These are phyloP conservation scores for Schwanniomyces vanrijiae DNA, from an alignment of 805 yeast species.

Conservation along the genomic window DNA sequence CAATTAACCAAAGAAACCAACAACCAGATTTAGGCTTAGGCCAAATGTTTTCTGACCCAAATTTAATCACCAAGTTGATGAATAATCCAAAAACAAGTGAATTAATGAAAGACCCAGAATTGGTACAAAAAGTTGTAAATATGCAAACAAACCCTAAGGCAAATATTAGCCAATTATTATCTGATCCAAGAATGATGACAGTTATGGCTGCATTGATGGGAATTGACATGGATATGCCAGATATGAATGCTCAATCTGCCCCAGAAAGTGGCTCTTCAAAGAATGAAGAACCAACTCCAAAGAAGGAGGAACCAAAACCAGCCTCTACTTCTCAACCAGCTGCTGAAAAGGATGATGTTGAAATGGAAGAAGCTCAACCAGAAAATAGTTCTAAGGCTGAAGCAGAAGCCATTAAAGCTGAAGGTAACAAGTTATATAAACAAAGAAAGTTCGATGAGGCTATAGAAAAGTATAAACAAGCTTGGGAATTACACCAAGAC, in stretches of 20 bases:
- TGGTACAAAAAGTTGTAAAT: constrained; percentile 66
- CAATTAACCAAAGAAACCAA: constrained; percentile 50
- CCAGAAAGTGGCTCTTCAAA: constrained; percentile 7
- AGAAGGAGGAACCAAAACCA: constrained; percentile 7
- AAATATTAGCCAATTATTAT: constrained; percentile 64
- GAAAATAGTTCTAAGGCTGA: constrained; percentile 37
- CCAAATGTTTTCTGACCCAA: constrained; percentile 77
- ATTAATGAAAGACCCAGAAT: constrained; percentile 80
- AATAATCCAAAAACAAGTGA: constrained; percentile 86
- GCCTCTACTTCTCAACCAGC: constrained; percentile 8
- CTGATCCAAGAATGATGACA: constrained; percentile 86
- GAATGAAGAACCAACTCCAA: constrained; percentile 7
- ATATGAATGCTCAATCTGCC: constrained; percentile 13
- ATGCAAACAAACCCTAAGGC: constrained; percentile 74
- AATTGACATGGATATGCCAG: constrained; percentile 59
- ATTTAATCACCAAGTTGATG: constrained; percentile 69
- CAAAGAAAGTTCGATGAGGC: constrained; percentile 90
- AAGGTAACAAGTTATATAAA: constrained; percentile 87
- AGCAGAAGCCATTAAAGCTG: constrained; percentile 73
- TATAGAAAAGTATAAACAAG: constrained; percentile 78
- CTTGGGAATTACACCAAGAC: constrained; percentile 79
- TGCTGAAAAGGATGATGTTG: constrained; percentile 29
- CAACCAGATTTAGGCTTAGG: constrained; percentile 77
- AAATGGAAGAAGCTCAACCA: constrained; percentile 34
- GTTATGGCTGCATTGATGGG: constrained; percentile 86